Base-by-base conservation (phyloP, 108 stramenopile species). In the Poteriospumella lacustris region DNA sequence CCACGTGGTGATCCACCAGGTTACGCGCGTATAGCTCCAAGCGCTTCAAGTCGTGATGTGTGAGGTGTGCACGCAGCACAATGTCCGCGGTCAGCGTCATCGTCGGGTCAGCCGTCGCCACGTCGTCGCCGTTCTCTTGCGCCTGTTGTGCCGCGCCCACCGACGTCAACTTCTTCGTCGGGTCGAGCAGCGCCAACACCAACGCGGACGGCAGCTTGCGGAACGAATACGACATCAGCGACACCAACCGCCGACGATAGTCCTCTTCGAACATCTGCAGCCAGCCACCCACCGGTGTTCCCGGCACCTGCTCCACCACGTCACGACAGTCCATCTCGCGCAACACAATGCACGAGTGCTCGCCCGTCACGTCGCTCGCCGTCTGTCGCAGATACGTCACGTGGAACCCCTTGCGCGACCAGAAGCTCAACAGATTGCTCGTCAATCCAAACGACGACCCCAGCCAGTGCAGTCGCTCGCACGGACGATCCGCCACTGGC, bases 371-470 rank as follows among this genome's bases (percentile, higher is more conserved):
- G 42, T 97, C 96, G 81, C 96, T 99, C 59, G 93, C 86, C 0
- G 96, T 99, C 84, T 99, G 98, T 1, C 98, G 93, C 59, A 97
- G 81, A 79, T 99, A 99, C 39, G 95, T 82, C 76, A 95, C 81
- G 28, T 84, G 82, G 91, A 96, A 94, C 0, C 95, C 95, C 0
- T 90, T 85, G 42, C 86, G 85, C 33, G 87, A 75, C 98, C 98
- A 99, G 82, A 97, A 97, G 58, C 88, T 90, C 59, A 94, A 93
- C 38, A 99, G 90, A 19, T 87, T 60, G 1, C 84, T 75, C 19
- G 98, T 97, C 44, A 99, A 83, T 26, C 98, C 98, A 82, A 94
- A 99, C 0, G 93, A 94, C 9, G 93, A 91, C 29, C 95, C 96
- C 28, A 99, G 76, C 95, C 95, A 99, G 83, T 99, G 95, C 58